Percentiles rank a stretch among this genome's conserved stretches.
Conservation (phyloP, 164 flowering plant species). For the Berberis vulgaris region DNA sequence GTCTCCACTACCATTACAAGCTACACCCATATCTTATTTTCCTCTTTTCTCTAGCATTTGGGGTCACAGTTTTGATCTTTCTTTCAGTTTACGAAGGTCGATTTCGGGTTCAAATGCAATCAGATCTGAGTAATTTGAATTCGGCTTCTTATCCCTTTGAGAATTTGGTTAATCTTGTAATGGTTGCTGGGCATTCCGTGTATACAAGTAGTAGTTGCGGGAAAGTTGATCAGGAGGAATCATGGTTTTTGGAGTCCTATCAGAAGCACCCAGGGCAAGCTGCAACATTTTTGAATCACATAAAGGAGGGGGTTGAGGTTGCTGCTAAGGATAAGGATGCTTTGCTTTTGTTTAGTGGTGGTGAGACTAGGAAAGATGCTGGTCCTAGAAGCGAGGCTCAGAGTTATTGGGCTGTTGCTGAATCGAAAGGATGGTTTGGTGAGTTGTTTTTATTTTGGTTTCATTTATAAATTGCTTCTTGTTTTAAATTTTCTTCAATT, state of each 20-base stretch:
- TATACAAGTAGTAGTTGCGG: conserved; percentile 85
- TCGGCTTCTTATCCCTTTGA: conserved; percentile 41
- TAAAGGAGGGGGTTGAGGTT: conserved; percentile 66
- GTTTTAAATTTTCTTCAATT: too few species aligned
- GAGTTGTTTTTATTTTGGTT: conserved; percentile 22
- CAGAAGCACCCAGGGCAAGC: conserved; percentile 95
- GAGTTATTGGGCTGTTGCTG: conserved; percentile 97
- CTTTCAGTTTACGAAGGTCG: conserved; percentile 46
- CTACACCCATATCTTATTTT: conserved; percentile 55
- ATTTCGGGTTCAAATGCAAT: conserved; percentile 22
- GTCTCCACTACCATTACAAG: conserved; percentile 46
- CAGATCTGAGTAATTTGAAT: conserved; percentile 13
- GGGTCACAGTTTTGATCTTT: conserved; percentile 41
- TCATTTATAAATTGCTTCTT: not conserved
- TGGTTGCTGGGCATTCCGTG: conserved; percentile 99
- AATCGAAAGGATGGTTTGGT: conserved; percentile 94
- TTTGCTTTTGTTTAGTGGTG: conserved; percentile 92
- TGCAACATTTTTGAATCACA: conserved; percentile 69
- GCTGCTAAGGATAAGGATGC: conserved; percentile 64
- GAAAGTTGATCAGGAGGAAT: conserved; percentile 67
- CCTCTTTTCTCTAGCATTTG: conserved; percentile 50
- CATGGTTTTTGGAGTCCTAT: conserved; percentile 91
- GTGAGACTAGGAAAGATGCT: conserved; percentile 92
- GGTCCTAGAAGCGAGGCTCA: conserved; percentile 99
- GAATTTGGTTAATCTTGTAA: conserved; percentile 65